Percentiles rank a stretch among this genome's conserved stretches.
Evolutionary conservation across 345 rosid species (phyloP).

Genomic region (Erysimum cheiranthoides): DNA sequence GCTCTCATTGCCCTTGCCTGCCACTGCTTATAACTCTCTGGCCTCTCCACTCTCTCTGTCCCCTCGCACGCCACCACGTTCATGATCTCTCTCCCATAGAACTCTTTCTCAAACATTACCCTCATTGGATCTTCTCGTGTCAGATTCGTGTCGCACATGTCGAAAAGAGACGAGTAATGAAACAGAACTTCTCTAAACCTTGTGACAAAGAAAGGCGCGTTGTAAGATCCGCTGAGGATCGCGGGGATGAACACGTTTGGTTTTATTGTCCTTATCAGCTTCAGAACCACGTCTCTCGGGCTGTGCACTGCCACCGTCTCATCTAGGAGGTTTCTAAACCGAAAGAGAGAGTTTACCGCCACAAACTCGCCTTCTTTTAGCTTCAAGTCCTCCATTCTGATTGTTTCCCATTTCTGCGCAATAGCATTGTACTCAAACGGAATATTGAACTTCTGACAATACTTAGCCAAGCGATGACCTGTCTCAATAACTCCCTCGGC

Average conservation of each 20-base stretch:
- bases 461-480: constrained; percentile 70
- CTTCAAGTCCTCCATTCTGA: constrained; percentile 64
- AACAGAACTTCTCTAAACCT: constrained; percentile 78
- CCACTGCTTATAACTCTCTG: constrained; percentile 91
- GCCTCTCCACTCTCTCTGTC: constrained; percentile 76
- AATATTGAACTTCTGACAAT: constrained; percentile 62
- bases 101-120: constrained; percentile 67
- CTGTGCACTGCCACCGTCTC: constrained; percentile 62
- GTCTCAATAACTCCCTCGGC: constrained; percentile 67
- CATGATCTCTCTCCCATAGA: constrained; percentile 65
- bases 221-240: constrained; percentile 63
- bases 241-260: constrained; percentile 61
- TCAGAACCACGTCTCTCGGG: constrained; percentile 65
- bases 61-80: constrained; percentile 82
- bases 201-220: constrained; percentile 72
- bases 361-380: constrained; percentile 56
- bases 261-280: constrained; percentile 61
- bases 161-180: constrained; percentile 70
- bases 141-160: constrained; percentile 58
- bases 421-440: constrained; percentile 80
- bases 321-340: constrained; percentile 70
- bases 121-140: constrained; percentile 57
- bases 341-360: constrained; percentile 65
- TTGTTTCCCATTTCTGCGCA: constrained; percentile 76
- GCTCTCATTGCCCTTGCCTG: constrained; percentile 60